These are phyloP conservation scores for Daldinia eschscholtzii DNA, from an alignment of 2,329 filamentous ascomycete species.

Conservation along the genomic window DNA sequence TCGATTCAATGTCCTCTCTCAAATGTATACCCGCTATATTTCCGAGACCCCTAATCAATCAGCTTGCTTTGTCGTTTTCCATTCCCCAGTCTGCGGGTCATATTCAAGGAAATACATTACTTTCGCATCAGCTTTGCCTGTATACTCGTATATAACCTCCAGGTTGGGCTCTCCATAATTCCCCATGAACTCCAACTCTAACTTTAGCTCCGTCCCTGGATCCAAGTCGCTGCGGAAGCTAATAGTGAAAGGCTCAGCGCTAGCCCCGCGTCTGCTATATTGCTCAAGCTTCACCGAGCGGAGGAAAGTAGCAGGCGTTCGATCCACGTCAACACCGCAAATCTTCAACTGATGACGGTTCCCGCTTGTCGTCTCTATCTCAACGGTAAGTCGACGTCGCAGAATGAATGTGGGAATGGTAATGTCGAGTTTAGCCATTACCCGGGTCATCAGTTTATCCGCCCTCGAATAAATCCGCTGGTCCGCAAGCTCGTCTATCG, in stretches of 20 bases:
- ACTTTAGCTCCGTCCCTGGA: conserved; percentile 48
- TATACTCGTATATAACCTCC: conserved; percentile 47
- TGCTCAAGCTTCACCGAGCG: conserved; percentile 55
- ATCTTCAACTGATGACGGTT: conserved; percentile 51
- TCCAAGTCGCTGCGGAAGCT: conserved; percentile 51
- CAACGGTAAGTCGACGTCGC: conserved; percentile 51
- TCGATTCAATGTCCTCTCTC: neutral
- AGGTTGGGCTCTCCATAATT: conserved; percentile 61
- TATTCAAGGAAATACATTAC: conserved; percentile 51
- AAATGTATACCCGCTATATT: neutral
- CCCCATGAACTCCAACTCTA: conserved; percentile 62
- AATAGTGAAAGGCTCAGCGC: conserved; percentile 56
- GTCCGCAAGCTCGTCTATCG: conserved; percentile 53
- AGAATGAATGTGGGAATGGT: conserved; percentile 57
- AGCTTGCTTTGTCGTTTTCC: conserved; percentile 38
- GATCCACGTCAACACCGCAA: conserved; percentile 57
- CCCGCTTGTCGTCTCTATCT: conserved; percentile 39
- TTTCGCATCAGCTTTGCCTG: conserved; percentile 22
- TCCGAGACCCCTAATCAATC: neutral
- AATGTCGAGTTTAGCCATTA: conserved; percentile 57
- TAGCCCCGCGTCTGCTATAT: conserved; percentile 53
- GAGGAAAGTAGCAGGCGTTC: conserved; percentile 58
- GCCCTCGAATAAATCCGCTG: conserved; percentile 55
- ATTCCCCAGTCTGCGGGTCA: conserved; percentile 47
- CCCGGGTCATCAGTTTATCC: conserved; percentile 56